Evolutionary conservation across 2,329 filamentous ascomycete species (phyloP), one percentile per base, ranked within the genome.

Genomic region (Aspergillus intermedius): DNA sequence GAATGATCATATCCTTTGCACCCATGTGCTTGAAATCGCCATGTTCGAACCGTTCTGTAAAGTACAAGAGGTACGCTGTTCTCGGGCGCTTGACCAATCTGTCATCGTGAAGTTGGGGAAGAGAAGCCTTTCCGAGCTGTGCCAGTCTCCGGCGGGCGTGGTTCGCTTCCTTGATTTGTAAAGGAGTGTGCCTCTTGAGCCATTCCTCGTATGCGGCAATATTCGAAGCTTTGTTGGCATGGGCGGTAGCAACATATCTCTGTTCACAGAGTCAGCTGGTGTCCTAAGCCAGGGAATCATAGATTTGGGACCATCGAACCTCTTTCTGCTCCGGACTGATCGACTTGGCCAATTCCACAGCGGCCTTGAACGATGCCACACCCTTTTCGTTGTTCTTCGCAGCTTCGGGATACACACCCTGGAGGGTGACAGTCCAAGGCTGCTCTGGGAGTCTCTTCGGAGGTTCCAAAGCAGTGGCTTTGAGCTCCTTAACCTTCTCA

Each of bases 91-190:
- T 81, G 44, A 78, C 72, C 12, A 63, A 58, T 44, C 83, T 76
- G 9, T 79, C 73, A 59, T 87, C 83, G 4, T 67, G 51, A 46
- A 86, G 73, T 5, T 45, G 43, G 1, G 35, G 22, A 22, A 54
- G 50, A 39, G 48, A 53, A 41, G 58, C 58, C 3, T 54, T 35
- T 9, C 48, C 55, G 42, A 67, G 52, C 22, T 51, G 58, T 1
- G 48, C 46, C 7, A 74, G 61, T n/a, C 46, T 54, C 23, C 35
- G 50, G 34, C 83, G 79, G 9, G 83, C 83, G 9, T 54, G 59
- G 62, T 87, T 87, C 49, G 83, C 83, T 3, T 71, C 50, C 42
- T 69, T 69, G 56, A 87, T 84, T 59, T 83, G 63, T 4, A 78
- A 68, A 8, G 79, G 75, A 1, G 78, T 79, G 59, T 82, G 66